phyloP scores from a whole-genome alignment of 108 stramenopile species.

The Pseudonitzschia pungens region DNA sequence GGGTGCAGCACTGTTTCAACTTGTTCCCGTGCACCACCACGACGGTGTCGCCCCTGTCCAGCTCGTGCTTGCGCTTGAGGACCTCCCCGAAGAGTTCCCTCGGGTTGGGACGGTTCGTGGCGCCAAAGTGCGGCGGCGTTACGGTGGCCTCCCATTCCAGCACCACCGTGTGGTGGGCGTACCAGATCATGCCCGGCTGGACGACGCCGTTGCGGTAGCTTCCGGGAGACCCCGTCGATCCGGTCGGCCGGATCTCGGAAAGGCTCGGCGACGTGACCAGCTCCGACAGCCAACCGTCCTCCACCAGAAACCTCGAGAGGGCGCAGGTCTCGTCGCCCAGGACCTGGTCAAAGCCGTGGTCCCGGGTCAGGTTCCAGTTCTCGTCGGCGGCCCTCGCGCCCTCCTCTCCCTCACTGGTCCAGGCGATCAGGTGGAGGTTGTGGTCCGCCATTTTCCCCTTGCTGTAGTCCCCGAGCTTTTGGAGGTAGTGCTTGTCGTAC shows the following conservation, averaged over 20 bases:
- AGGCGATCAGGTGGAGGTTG: constrained; percentile 42
- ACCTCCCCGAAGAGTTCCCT: constrained; percentile 33
- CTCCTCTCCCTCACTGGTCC: constrained; percentile 48
- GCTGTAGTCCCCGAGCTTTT: constrained; percentile 42
- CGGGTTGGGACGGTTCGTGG: constrained; percentile 34
- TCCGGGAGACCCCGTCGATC: constrained; percentile 1
- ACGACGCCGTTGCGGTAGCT: constrained; percentile 51
- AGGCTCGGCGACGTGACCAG: constrained; percentile 24
- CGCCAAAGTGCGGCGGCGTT: constrained; percentile 12
- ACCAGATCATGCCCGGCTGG: constrained; percentile 50
- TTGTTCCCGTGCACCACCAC: constrained; percentile 40
- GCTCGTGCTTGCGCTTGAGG: constrained; percentile 43
- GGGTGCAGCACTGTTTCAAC: constrained; percentile 35
- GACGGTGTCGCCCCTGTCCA: constrained; percentile 44
- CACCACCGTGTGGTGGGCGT: constrained; percentile 43
- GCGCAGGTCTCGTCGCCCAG: constrained; percentile 50
- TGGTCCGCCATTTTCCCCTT: constrained; percentile 28
- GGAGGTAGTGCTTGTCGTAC: constrained; percentile 46
- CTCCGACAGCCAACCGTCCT: constrained; percentile 38
- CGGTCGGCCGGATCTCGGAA: constrained; percentile 25
- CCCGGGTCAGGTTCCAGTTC: constrained; percentile 43
- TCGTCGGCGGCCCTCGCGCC: constrained; percentile 53
- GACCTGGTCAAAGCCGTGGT: constrained; percentile 34
- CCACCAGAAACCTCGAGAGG: constrained; percentile 46
- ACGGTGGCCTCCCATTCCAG: constrained; percentile 37